phyloP scores from a whole-genome alignment of 495 filamentous ascomycete species.

The Hyphodiscus hymeniophilus region DNA sequence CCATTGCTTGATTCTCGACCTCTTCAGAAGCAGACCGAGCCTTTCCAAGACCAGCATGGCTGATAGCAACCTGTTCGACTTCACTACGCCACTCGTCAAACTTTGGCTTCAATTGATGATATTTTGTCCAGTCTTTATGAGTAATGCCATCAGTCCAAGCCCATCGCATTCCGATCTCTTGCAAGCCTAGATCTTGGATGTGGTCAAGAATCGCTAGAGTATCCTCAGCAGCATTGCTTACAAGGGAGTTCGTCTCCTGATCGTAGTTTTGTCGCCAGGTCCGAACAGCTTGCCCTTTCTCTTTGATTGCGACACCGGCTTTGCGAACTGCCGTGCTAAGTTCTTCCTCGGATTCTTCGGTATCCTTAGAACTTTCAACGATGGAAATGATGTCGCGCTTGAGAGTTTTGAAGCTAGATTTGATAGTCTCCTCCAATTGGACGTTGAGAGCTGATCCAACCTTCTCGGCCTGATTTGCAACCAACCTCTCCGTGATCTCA shows the following conservation, averaged over 20 bases:
- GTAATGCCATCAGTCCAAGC: slow-evolving; percentile 92
- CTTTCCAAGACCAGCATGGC: slow-evolving; percentile 63
- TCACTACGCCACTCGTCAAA: slow-evolving; percentile 81
- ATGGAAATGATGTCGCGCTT: slow-evolving; percentile 59
- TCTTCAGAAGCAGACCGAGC: slow-evolving; percentile 59
- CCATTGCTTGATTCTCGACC: slow-evolving; percentile 71
- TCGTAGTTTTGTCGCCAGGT: slow-evolving; percentile 72
- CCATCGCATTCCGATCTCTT: slow-evolving; percentile 97
- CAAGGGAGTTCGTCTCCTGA: slow-evolving; percentile 54
- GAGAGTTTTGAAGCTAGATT: slow-evolving; percentile 52
- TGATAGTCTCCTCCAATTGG: slow-evolving; percentile 57
- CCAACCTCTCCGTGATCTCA: slow-evolving; percentile 69
- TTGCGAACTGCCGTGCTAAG: slow-evolving; percentile 54
- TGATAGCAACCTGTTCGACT: slow-evolving; percentile 60
- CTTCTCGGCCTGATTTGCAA: slow-evolving; percentile 54
- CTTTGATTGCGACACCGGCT: slow-evolving; percentile 70
- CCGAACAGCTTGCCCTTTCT: slow-evolving; percentile 72
- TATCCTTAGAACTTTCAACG: slow-evolving; percentile 44
- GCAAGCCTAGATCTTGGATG: slow-evolving; percentile 80
- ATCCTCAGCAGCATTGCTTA: slow-evolving; percentile 66
- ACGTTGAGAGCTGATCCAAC: slow-evolving; percentile 59
- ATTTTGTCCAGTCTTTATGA: slow-evolving; percentile 93
- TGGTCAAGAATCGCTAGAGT: slow-evolving; percentile 77
- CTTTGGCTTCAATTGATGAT: slow-evolving; percentile 73
- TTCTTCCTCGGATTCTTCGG: slow-evolving; percentile 52